Percentiles rank a stretch among this genome's conserved stretches.
These are phyloP conservation scores for Yamadazyma sp. DNA, from an alignment of 1,139 yeast genomes.

Conservation along the genomic window DNA sequence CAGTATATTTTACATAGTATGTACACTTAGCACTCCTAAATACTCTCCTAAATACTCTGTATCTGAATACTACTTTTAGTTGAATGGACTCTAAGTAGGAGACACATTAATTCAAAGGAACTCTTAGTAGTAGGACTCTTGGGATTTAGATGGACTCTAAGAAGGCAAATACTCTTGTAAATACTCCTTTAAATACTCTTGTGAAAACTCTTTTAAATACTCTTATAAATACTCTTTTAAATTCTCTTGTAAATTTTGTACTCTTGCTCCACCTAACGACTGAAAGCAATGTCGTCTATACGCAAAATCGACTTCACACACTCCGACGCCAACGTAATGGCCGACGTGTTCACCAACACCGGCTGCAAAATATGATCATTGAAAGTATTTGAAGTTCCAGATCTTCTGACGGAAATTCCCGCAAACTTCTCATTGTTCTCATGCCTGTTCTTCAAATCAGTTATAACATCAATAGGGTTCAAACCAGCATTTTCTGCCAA, in stretches of 20 bases:
- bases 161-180: too few species aligned
- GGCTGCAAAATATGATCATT: conserved; percentile 97
- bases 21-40: too few species aligned
- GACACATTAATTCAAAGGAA: too few species aligned
- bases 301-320: conserved; percentile 93
- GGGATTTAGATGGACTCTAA: too few species aligned
- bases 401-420: conserved; percentile 94
- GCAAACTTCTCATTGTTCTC: conserved; percentile 89
- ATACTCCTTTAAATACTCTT: too few species aligned
- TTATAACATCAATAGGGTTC: conserved; percentile 90
- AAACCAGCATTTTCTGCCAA: conserved; percentile 97
- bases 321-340: conserved; percentile 91
- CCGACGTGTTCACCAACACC: conserved; percentile 89
- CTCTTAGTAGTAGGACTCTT: too few species aligned
- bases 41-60: too few species aligned
- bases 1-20: too few species aligned
- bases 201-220: background rate
- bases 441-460: conserved; percentile 90
- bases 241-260: too few species aligned
- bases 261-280: conserved; percentile 28
- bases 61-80: too few species aligned
- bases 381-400: conserved; percentile 88
- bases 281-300: conserved; percentile 87
- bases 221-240: background rate
- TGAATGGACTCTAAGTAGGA: too few species aligned